phyloP scores from a whole-genome alignment of 225 moss, liverwort and hornwort genomes.

The Bryoerythrophyllum caledonicum region DNA sequence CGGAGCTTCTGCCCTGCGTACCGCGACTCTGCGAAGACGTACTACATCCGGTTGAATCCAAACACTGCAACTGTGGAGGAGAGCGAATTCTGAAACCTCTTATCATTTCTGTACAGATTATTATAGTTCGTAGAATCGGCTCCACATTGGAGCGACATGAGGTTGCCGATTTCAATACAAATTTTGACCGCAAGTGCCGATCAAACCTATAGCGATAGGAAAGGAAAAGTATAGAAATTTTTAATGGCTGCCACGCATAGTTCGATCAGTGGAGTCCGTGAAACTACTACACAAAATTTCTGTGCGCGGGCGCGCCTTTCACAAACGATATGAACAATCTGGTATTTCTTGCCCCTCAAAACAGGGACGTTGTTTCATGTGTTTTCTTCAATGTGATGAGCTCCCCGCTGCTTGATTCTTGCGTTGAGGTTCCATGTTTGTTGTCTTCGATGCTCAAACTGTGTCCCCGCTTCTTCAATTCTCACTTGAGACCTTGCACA shows the following conservation, averaged over 20 bases:
- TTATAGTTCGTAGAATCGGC: constrained; percentile 14
- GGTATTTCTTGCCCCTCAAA: neutral
- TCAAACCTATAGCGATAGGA: constrained; percentile 5
- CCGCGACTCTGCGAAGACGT: constrained; percentile 35
- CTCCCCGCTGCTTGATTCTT: too few species aligned
- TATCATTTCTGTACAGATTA: constrained; percentile 17
- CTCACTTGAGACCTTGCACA: too few species aligned
- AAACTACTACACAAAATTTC: neutral
- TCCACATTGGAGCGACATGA: constrained; percentile 40
- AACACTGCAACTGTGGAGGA: constrained; percentile 29
- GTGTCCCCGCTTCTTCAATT: too few species aligned
- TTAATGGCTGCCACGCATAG: constrained; percentile 16
- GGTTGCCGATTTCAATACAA: constrained; percentile 21
- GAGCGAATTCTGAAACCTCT: constrained; percentile 14
- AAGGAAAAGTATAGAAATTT: neutral
- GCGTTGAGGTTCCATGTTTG: too few species aligned
- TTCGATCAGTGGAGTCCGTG: constrained; percentile 28
- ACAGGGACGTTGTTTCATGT: neutral
- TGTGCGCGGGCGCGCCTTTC: neutral
- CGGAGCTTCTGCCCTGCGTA: constrained; percentile 40
- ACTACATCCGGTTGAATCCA: constrained; percentile 23
- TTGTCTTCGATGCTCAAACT: too few species aligned
- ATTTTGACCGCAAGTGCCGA: constrained; percentile 23
- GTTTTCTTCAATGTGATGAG: too few species aligned
- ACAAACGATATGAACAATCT: constrained; percentile 11